Evolutionary conservation across 441 rosid genomes (phyloP).

Genomic region (Syzygium malaccense): DNA sequence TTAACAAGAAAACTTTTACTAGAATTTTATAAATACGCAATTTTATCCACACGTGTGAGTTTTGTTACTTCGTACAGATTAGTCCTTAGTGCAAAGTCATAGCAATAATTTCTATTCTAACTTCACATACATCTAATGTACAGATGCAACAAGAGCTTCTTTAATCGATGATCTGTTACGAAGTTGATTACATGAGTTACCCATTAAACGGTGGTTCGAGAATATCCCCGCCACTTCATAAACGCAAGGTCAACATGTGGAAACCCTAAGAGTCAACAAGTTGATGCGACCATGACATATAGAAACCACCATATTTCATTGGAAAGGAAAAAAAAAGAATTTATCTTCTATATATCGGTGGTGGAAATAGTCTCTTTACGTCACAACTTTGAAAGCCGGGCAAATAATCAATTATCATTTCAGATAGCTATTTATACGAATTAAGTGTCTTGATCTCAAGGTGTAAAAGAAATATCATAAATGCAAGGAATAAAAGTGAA

Average conservation of each 20-base stretch:
- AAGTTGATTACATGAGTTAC: background rate
- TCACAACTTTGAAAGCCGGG: background rate
- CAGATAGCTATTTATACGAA: background rate
- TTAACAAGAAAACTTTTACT: background rate
- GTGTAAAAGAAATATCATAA: background rate
- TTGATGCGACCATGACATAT: background rate
- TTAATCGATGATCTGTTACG: accelerated
- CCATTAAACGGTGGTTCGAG: background rate
- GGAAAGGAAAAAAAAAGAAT: too few species aligned
- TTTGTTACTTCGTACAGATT: accelerated
- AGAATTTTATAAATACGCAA: background rate
- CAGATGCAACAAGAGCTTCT: background rate
- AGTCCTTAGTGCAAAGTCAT: background rate
- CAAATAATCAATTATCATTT: background rate
- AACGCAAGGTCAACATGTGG: background rate
- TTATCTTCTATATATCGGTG: background rate
- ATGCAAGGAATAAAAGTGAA: background rate
- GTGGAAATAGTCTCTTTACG: too few species aligned
- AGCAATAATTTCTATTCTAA: accelerated
- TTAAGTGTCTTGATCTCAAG: background rate
- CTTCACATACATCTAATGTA: background rate
- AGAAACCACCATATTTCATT: background rate
- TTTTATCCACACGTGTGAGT: background rate
- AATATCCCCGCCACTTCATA: too few species aligned
- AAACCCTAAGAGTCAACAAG: background rate